A percentile compares a stretch with the other conserved stretches of the same genome.
Evolutionary conservation across 2,329 filamentous ascomycete genomes (phyloP).

Genomic region (Penicillium psychrosexuale): DNA sequence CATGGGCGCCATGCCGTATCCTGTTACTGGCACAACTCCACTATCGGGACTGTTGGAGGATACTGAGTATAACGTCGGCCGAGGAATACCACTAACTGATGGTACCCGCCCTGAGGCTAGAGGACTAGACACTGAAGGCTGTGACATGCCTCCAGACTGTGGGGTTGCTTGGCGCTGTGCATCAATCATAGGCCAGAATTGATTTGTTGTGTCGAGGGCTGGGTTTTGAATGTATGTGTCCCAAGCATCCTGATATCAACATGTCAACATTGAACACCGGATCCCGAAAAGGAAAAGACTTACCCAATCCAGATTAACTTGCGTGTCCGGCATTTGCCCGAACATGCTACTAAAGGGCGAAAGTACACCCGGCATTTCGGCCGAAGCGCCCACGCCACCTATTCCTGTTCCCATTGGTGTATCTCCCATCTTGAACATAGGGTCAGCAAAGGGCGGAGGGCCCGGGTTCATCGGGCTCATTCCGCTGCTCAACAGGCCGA

Average conservation of each 20-base stretch:
- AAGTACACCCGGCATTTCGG: slow-evolving; percentile 40
- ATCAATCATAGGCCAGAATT: slow-evolving; percentile 40
- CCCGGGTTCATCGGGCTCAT: slow-evolving; percentile 50
- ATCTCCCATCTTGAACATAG: slow-evolving; percentile 30
- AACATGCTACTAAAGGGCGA: slow-evolving; percentile 56
- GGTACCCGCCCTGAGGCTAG: slow-evolving; percentile 23
- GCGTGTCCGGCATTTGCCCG: slow-evolving; percentile 55
- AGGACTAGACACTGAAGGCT: slow-evolving; percentile 20
- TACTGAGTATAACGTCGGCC: slow-evolving; percentile 16
- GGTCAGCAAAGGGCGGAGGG: slow-evolving; percentile 30
- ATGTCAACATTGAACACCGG: slow-evolving; percentile 24
- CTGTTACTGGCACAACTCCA: slow-evolving; percentile 12
- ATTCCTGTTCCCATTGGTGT: slow-evolving; percentile 26
- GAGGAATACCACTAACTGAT: slow-evolving; percentile 14
- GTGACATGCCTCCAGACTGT: slow-evolving; percentile 13
- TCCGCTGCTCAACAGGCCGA: slow-evolving; percentile 66
- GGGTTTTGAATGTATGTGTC: slow-evolving; percentile 66
- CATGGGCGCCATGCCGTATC: slow-evolving; percentile 12
- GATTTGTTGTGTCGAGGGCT: slow-evolving; percentile 41
- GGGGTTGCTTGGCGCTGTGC: slow-evolving; percentile 28
- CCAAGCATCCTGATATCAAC: slow-evolving; percentile 57
- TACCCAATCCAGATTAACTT: slow-evolving; percentile 63
- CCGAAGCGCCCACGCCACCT: slow-evolving; percentile 26
- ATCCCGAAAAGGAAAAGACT: slow-evolving; percentile 24
- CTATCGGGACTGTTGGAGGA: slow-evolving; percentile 16